These are phyloP conservation scores for Pseudogymnoascus pannorum DNA, from an alignment of 2,329 filamentous ascomycete species.

Conservation along the genomic window DNA sequence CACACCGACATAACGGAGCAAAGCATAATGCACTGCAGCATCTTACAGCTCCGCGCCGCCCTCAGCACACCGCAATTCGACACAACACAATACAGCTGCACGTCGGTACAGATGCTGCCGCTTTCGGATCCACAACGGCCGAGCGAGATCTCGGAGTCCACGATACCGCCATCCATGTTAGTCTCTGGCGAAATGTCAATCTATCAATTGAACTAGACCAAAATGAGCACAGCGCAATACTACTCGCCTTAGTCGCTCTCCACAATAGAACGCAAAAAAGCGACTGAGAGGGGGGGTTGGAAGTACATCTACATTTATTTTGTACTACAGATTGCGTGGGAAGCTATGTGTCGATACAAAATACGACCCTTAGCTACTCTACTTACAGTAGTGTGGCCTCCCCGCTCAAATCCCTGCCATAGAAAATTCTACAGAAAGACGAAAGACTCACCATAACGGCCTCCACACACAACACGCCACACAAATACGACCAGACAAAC, in stretches of 20 bases:
- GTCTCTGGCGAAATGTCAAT: not conserved
- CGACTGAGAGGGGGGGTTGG: not conserved
- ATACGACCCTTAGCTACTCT: slow-evolving; percentile 2
- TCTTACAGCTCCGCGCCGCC: not conserved
- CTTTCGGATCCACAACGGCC: slow-evolving; percentile 4
- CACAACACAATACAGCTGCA: not conserved
- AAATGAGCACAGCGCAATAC: not conserved
- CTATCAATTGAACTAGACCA: not conserved
- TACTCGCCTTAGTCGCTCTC: slow-evolving; percentile 1
- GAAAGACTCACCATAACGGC: not conserved
- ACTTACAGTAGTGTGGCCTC: not conserved
- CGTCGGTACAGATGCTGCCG: not conserved
- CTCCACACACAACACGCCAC: slow-evolving; percentile 9
- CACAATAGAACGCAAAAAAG: slow-evolving; percentile 6
- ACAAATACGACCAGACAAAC: not conserved
- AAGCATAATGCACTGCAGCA: not conserved
- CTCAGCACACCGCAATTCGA: not conserved
- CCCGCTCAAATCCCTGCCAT: not conserved
- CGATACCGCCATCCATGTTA: not conserved
- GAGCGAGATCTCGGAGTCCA: not conserved
- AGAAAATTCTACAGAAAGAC: slow-evolving; percentile 4
- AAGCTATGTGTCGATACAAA: not conserved
- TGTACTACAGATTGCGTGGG: not conserved
- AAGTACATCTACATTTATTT: not conserved
- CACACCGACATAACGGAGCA: not conserved